These are phyloP conservation scores for maize (Zea mays) DNA, from an alignment of 176 grass and related monocot species.

Conservation along the genomic window DNA sequence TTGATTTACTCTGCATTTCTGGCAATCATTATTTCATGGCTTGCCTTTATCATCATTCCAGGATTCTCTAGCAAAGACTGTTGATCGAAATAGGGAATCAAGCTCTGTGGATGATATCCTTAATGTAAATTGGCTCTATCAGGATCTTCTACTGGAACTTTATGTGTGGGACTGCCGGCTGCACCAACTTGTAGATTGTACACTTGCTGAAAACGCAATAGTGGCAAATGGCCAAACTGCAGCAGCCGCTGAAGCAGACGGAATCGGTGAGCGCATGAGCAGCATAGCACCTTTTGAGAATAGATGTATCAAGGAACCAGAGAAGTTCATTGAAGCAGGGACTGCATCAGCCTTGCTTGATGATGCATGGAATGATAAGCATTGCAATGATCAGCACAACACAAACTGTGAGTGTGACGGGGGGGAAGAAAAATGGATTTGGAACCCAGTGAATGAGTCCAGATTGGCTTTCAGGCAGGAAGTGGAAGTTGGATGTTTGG, in stretches of 20 bases:
- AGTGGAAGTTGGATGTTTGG: slow-evolving; percentile 39
- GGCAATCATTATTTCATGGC: not conserved
- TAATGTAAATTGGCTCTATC: slow-evolving; percentile 65
- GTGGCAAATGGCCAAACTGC: slow-evolving; percentile 17
- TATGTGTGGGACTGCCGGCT: slow-evolving; percentile 68
- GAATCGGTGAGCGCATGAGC: not conserved
- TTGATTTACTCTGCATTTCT: not conserved
- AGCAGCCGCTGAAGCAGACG: slow-evolving; percentile 7
- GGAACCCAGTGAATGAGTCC: slow-evolving; percentile 46
- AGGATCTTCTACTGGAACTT: slow-evolving; percentile 63
- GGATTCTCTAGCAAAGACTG: slow-evolving; percentile 45
- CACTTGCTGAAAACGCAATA: slow-evolving; percentile 29
- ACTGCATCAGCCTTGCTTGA: too few relatives aligned
- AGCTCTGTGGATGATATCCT: slow-evolving; percentile 47
- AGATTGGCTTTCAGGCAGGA: slow-evolving; percentile 54
- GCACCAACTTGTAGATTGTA: slow-evolving; percentile 48
- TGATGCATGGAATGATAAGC: too few relatives aligned
- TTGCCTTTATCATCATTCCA: slow-evolving; percentile 37
- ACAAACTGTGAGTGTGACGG: not conserved
- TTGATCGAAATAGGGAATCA: slow-evolving; percentile 32
- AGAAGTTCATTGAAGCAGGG: not conserved
- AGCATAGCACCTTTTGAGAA: slow-evolving; percentile 19
- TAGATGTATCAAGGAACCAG: slow-evolving; percentile 4
- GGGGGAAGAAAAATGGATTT: slow-evolving; percentile 44
- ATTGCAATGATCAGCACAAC: too few relatives aligned